A percentile compares a stretch with the other conserved stretches of the same genome.
Conservation (phyloP, 1,284 basidiomycete species). For the Kwoniella shivajii region DNA sequence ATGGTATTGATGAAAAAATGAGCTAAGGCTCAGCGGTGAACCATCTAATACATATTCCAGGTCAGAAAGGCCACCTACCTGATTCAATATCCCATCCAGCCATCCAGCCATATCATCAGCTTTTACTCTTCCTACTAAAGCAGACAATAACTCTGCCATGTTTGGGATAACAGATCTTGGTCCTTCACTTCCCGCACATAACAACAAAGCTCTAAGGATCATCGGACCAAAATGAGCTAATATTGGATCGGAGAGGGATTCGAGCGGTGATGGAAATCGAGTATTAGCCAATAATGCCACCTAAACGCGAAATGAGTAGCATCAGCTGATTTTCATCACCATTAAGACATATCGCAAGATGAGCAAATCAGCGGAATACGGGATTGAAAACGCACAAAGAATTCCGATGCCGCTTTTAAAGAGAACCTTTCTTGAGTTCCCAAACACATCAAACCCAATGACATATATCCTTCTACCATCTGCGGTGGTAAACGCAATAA, state of each 20-base stretch:
- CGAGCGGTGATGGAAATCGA: constrained; percentile 49
- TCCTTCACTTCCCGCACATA: constrained; percentile 76
- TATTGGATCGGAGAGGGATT: constrained; percentile 51
- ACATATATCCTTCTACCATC: constrained; percentile 69
- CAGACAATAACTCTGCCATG: constrained; percentile 74
- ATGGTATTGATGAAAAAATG: neutral
- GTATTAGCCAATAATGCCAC: constrained; percentile 51
- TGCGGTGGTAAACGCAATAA: constrained; percentile 70
- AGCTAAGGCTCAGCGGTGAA: neutral
- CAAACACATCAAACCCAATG: constrained; percentile 70
- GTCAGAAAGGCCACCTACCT: no score
- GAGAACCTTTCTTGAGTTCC: constrained; percentile 83
- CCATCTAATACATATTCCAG: neutral
- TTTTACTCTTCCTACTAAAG: constrained; percentile 63
- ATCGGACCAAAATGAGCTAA: constrained; percentile 66
- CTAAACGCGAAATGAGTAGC: constrained; percentile 23
- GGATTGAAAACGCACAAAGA: constrained; percentile 63
- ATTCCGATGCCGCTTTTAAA: constrained; percentile 75
- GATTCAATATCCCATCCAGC: constrained; percentile 70
- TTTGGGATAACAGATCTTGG: constrained; percentile 81
- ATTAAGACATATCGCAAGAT: neutral
- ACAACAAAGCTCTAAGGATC: constrained; percentile 70
- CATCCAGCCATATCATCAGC: constrained; percentile 62
- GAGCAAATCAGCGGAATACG: no score
- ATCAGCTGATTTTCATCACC: neutral